Evolutionary conservation across 2,329 filamentous ascomycete genomes (phyloP).

Genomic region (Arthrobotrys sphaeroides): DNA sequence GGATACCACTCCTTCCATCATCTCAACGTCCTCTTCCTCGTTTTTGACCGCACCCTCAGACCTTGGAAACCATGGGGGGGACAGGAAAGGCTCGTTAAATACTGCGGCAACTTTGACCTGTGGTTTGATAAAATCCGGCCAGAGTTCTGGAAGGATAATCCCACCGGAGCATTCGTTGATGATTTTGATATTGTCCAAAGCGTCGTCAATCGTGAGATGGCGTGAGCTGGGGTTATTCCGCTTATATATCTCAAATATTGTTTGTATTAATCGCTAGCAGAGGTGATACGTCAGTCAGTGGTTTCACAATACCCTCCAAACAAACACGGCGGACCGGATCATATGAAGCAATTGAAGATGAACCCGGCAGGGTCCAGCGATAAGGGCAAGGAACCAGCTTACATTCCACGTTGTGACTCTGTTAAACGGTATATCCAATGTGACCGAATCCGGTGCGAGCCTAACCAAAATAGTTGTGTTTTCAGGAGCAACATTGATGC

Average conservation of each 20-base stretch:
- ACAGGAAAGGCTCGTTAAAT: constrained; percentile 28
- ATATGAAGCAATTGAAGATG: not conserved
- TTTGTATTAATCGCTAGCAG: constrained; percentile 48
- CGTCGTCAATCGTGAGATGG: constrained; percentile 26
- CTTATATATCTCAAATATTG: constrained; percentile 42
- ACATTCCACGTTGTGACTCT: constrained; percentile 52
- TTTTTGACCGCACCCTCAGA: not conserved
- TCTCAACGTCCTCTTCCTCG: constrained; percentile 37
- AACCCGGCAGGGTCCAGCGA: not conserved
- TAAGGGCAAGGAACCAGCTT: not conserved
- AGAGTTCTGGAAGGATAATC: constrained; percentile 45
- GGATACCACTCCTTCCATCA: constrained; percentile 40
- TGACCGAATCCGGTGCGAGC: constrained; percentile 38
- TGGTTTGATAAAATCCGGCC: constrained; percentile 46
- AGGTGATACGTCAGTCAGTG: constrained; percentile 34
- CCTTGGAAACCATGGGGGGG: constrained; percentile 25
- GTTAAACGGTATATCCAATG: constrained; percentile 51
- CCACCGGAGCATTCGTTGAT: constrained; percentile 36
- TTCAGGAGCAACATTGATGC: constrained; percentile 8
- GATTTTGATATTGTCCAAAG: constrained; percentile 31
- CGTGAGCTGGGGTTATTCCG: constrained; percentile 31
- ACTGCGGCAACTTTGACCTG: constrained; percentile 37
- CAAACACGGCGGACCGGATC: constrained; percentile 17
- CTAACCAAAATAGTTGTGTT: constrained; percentile 50
- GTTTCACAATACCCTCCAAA: constrained; percentile 35